phyloP scores from a whole-genome alignment of 768 basidiomycete species.

The Suillus cothurnatus region DNA sequence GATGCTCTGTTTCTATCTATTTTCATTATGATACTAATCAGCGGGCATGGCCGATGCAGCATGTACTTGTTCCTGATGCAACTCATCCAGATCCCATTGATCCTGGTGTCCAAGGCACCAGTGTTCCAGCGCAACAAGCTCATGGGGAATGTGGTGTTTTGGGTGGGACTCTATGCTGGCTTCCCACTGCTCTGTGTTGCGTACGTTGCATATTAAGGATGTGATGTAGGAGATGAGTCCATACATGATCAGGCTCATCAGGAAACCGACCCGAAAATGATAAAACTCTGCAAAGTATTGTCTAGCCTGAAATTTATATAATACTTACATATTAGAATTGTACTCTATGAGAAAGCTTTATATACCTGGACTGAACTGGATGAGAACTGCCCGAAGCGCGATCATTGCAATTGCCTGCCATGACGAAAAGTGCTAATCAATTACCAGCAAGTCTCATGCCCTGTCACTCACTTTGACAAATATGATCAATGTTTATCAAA shows the following conservation, averaged over 20 bases:
- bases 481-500: too few species aligned
- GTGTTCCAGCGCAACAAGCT: conserved; percentile 79
- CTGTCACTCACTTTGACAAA: too few species aligned
- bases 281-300: too few species aligned
- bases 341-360: too few species aligned
- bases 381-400: too few species aligned
- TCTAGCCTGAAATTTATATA: too few species aligned
- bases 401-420: too few species aligned
- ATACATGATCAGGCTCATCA: not conserved
- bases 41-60: conserved; percentile 40
- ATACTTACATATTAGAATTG: too few species aligned
- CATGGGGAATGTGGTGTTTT: conserved; percentile 86
- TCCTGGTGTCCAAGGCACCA: conserved; percentile 76
- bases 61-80: conserved; percentile 85
- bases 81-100: conserved; percentile 91
- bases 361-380: too few species aligned
- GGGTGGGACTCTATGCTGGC: conserved; percentile 89
- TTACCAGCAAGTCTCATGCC: too few species aligned
- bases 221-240: not conserved
- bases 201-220: conserved; percentile 54
- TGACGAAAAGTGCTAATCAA: too few species aligned
- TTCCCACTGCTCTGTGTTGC: conserved; percentile 92
- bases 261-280: too few species aligned
- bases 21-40: not conserved
- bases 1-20: conserved; percentile 20